phyloP scores from a whole-genome alignment of 2,329 filamentous ascomycete species.

The Ceratocystis papillata region DNA sequence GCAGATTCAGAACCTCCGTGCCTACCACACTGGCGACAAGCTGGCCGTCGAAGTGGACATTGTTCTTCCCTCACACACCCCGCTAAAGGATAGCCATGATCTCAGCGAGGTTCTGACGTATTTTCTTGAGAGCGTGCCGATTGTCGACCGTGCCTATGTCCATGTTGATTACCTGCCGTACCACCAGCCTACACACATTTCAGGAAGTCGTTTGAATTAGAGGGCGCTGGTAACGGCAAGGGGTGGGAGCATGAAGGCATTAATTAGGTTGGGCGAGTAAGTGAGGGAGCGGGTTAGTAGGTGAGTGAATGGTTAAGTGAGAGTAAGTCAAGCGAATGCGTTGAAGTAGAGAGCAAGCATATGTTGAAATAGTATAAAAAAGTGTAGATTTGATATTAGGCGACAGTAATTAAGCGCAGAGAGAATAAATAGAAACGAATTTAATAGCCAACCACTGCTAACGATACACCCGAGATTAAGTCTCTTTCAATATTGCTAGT shows the following conservation, averaged over 20 bases:
- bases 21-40: conserved; percentile 78
- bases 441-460: not conserved
- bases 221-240: not conserved
- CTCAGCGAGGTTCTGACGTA: conserved; percentile 68
- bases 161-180: conserved; percentile 55
- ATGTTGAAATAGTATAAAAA: not conserved
- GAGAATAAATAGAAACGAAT: conserved; percentile 14
- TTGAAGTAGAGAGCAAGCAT: not conserved
- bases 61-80: conserved; percentile 65
- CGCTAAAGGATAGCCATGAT: conserved; percentile 70
- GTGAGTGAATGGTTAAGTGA: not conserved
- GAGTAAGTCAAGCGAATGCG: too few species aligned
- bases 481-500: not conserved
- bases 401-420: not conserved
- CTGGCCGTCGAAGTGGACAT: conserved; percentile 74
- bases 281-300: too few species aligned
- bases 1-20: conserved; percentile 73
- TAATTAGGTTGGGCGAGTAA: not conserved
- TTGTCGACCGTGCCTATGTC: conserved; percentile 62
- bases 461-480: too few species aligned
- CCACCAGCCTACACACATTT: conserved; percentile 50
- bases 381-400: conserved; percentile 1
- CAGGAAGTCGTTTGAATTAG: conserved; percentile 21
- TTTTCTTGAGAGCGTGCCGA: conserved; percentile 72
- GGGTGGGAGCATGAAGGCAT: not conserved